Evolutionary conservation across 441 rosid species (phyloP).

Genomic region (Francoa sonchifolia): DNA sequence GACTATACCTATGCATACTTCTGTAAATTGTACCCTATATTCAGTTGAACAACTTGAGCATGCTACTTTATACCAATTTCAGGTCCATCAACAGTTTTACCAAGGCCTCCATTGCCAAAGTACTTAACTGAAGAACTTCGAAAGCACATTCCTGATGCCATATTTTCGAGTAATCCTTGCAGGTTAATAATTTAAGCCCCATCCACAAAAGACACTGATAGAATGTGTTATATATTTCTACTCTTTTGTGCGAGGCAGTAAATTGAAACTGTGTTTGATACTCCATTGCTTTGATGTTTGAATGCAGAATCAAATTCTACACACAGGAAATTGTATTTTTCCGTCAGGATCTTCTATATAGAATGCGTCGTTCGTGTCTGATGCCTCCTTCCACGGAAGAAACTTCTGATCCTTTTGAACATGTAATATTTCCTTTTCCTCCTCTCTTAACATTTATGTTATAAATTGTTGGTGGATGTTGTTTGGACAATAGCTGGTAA

Average conservation of each 20-base stretch:
- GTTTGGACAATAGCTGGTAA: slow-evolving; percentile 8
- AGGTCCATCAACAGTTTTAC: slow-evolving; percentile 87
- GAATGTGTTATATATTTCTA: no score
- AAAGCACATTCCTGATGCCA: slow-evolving; percentile 54
- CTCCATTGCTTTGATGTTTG: no score
- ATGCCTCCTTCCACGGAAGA: slow-evolving; percentile 78
- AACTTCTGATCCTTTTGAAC: slow-evolving; percentile 72
- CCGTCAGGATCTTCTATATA: slow-evolving; percentile 72
- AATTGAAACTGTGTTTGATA: no score
- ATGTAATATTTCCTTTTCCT: slow-evolving; percentile 30
- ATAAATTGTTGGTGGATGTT: background rate
- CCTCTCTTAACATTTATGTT: background rate
- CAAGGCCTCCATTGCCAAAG: slow-evolving; percentile 66
- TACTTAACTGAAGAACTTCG: slow-evolving; percentile 66
- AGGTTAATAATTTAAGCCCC: slow-evolving; percentile 31
- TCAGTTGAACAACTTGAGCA: slow-evolving; percentile 1
- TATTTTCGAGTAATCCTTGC: slow-evolving; percentile 92
- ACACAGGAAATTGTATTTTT: slow-evolving; percentile 89
- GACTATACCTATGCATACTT: slow-evolving; percentile 1
- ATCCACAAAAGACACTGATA: background rate
- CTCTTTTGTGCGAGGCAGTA: no score
- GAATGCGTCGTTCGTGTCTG: slow-evolving; percentile 93
- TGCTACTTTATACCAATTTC: slow-evolving; percentile 15
- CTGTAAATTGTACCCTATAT: background rate
- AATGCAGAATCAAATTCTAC: slow-evolving; percentile 70